Evolutionary conservation across 1,284 basidiomycete species (phyloP), one percentile per base, ranked within the genome.

Genomic region (Naganishia albida): DNA sequence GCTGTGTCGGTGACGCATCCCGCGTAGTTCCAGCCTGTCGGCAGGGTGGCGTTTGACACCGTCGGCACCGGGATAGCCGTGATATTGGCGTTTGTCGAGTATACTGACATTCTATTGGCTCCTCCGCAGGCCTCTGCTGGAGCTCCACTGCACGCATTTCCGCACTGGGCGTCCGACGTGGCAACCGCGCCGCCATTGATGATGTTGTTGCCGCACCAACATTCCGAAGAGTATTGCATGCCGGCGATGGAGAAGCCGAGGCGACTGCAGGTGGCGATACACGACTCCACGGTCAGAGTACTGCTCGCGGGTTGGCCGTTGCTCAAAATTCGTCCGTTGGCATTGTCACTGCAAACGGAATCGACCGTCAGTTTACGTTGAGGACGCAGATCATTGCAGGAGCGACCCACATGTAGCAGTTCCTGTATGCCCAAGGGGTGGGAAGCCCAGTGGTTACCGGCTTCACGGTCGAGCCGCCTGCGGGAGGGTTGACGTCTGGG

Each of bases 81-180:
- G 49, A 89, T 79, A 46, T 78, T 82, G 3, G 79, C 80, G 0
- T 76, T 83, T 0, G 83, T 79, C 0, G 84, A 81, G 70, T 90
- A 90, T 13, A 89, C 83, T 0, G 87, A 88, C 50, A 90, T 73
- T n/a, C 85, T 82, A 71, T 85, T 86, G 1, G 85, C 83, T 12
- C 85, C 87, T 70, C 88, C 88, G 69, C 88, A 89, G 48, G 84
- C 84, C 75, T 88, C 82, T 26, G 86, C 88, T 13, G 44, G 25
- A 40, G 46, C 85, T 15, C 86, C 88, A 30, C 82, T 82, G 68
- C 88, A 90, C 2, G 79, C 82, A 85, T 86, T 87, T 73, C 83
- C 83, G 70, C 88, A 90, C 55, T 82, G 82, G 25, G 80, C 74
- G 0, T 82, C 83, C 18, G 57, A 28, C 0, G 76, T 68, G 0